Conservation (phyloP, 225 moss, liverwort and hornwort genomes). For the Sphagnum contortum region DNA sequence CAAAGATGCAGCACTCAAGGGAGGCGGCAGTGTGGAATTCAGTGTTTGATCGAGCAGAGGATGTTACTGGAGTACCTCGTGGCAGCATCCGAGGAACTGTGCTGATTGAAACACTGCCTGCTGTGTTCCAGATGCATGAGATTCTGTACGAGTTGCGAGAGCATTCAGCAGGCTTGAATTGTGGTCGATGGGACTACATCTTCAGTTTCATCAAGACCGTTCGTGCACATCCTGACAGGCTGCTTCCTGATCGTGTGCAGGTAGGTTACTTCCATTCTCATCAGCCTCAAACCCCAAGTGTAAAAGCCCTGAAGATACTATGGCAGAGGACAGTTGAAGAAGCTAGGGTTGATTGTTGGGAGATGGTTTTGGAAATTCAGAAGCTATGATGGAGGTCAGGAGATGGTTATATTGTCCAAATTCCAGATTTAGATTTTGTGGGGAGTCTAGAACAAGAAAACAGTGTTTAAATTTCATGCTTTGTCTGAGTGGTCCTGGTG, state of each 20-base stretch:
- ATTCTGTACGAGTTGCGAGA: slow-evolving; percentile 71
- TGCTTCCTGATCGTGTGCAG: slow-evolving; percentile 64
- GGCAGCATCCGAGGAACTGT: slow-evolving; percentile 70
- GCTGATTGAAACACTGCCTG: slow-evolving; percentile 73
- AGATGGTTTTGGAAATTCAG: too few species aligned
- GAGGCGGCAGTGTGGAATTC: slow-evolving; percentile 80
- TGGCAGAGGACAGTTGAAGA: too few species aligned
- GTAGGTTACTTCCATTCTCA: neutral
- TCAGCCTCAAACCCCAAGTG: too few species aligned
- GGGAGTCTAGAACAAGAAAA: too few species aligned
- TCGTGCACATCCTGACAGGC: slow-evolving; percentile 56
- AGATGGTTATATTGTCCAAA: too few species aligned
- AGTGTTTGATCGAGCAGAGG: slow-evolving; percentile 60
- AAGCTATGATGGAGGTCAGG: too few species aligned
- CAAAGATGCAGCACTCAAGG: slow-evolving; percentile 81
- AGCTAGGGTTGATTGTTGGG: too few species aligned
- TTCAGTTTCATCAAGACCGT: slow-evolving; percentile 91
- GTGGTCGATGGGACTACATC: slow-evolving; percentile 87
- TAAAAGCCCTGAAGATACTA: too few species aligned
- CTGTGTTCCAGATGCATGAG: slow-evolving; percentile 90
- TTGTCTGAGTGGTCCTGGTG: neutral
- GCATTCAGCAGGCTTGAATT: slow-evolving; percentile 74
- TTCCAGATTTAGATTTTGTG: too few species aligned
- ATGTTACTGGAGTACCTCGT: slow-evolving; percentile 32
- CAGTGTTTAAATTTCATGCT: too few species aligned